A percentile compares a stretch with the other conserved stretches of the same genome.
Conservation (phyloP, 805 yeast species). For the Maudiozyma turicensis region DNA sequence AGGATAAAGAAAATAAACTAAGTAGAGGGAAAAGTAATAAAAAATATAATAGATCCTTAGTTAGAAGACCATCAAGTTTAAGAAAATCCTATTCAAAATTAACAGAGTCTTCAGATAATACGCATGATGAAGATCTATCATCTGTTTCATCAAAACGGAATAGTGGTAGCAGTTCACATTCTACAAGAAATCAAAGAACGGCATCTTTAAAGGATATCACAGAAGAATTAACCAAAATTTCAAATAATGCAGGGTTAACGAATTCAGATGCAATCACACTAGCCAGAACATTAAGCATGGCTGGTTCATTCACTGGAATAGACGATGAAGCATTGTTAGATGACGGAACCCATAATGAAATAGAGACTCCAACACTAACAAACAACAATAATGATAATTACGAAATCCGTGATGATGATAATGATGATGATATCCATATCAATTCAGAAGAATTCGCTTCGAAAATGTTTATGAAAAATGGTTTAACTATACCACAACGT, state of each 20-base stretch:
- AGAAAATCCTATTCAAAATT: constrained; percentile 27
- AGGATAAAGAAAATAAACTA: background rate
- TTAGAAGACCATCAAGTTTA: constrained; percentile 28
- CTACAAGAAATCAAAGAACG: constrained; percentile 2
- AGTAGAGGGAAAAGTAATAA: background rate
- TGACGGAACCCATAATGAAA: background rate
- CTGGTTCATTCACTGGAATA: constrained; percentile 41
- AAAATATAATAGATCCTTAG: constrained; percentile 14
- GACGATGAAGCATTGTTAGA: constrained; percentile 4
- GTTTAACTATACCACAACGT: constrained; percentile 24
- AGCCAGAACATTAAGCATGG: constrained; percentile 69
- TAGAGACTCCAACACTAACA: background rate
- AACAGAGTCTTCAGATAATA: constrained; percentile 24
- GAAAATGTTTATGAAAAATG: constrained; percentile 22
- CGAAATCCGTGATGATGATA: constrained; percentile 2
- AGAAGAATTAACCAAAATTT: constrained; percentile 61
- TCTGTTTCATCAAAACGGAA: too few species aligned
- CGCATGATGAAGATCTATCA: constrained; percentile 13
- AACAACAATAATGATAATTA: background rate
- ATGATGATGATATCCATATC: background rate
- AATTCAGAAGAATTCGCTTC: constrained; percentile 21
- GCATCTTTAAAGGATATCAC: constrained; percentile 68
- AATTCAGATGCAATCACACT: constrained; percentile 74
- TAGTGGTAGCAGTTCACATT: background rate
- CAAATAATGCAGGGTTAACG: constrained; percentile 68